Conservation (phyloP, 2,329 filamentous ascomycete species). For the Periglandula ipomoeae region DNA sequence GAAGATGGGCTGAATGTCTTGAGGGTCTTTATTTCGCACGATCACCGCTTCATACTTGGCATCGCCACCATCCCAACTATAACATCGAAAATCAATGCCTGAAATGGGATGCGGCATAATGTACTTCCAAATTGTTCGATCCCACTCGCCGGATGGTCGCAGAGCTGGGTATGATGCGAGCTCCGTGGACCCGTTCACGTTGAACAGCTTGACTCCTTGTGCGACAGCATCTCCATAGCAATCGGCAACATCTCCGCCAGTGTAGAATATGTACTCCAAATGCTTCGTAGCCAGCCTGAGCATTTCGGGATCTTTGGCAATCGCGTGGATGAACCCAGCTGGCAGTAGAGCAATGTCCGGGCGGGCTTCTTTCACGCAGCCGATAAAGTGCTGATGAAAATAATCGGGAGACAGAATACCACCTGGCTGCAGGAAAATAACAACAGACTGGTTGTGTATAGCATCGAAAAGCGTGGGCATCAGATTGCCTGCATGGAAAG, state of each 20-base stretch:
- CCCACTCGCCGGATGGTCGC: not conserved
- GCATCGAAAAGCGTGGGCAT: not conserved
- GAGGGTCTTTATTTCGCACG: not conserved
- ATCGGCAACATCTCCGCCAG: not conserved
- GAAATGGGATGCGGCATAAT: not conserved
- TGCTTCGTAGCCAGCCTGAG: not conserved
- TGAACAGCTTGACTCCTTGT: not conserved
- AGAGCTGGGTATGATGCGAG: not conserved
- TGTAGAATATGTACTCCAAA: not conserved
- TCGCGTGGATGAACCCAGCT: not conserved
- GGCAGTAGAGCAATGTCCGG: not conserved
- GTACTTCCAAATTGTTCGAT: not conserved
- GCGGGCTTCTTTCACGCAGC: not conserved
- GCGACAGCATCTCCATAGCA: not conserved
- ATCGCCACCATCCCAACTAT: not conserved
- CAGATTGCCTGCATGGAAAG: not conserved
- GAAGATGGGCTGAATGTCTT: not conserved
- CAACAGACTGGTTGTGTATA: not conserved
- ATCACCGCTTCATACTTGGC: not conserved
- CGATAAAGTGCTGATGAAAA: not conserved
- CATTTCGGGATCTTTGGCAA: not conserved
- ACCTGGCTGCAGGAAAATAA: not conserved
- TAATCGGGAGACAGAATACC: not conserved
- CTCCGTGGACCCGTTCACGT: not conserved
- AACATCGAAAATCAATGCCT: not conserved